Conservation (phyloP, 176 grass and related monocot genomes). For the Puccinellia tenuiflora region DNA sequence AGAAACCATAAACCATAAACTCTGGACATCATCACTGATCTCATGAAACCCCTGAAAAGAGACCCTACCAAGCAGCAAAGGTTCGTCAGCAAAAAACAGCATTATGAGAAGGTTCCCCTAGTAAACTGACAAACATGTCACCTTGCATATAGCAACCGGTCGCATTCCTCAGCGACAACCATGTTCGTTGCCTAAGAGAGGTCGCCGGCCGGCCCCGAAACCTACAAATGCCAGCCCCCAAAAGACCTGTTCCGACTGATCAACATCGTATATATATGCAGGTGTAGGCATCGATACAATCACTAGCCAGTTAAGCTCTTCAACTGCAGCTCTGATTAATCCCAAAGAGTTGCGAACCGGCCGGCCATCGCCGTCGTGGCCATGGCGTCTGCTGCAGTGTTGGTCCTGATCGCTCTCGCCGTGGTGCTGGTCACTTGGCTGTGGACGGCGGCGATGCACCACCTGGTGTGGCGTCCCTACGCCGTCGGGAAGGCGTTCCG, state of each 20-base stretch:
- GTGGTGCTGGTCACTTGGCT: constrained; percentile 11
- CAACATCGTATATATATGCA: background rate
- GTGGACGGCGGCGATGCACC: constrained; percentile 21
- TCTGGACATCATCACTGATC: background rate
- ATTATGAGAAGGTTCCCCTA: background rate
- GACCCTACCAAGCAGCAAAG: background rate
- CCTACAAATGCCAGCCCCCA: background rate
- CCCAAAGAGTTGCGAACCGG: background rate
- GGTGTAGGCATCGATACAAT: background rate
- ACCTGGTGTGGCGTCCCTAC: constrained; percentile 51
- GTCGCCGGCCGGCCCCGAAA: background rate
- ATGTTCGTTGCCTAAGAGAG: background rate
- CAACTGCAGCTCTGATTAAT: background rate
- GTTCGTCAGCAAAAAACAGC: background rate
- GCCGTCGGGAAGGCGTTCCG: constrained; percentile 19
- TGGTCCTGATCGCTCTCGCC: background rate
- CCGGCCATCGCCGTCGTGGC: background rate
- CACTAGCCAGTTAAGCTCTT: background rate
- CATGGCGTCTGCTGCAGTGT: background rate
- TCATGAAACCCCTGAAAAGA: background rate
- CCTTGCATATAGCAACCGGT: background rate
- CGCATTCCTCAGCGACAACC: background rate
- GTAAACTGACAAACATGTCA: background rate
- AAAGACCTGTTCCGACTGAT: background rate
- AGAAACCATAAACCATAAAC: too few relatives aligned